Base-by-base conservation (phyloP, 352 stramenopile species). In the Phytophthora rubi region DNA sequence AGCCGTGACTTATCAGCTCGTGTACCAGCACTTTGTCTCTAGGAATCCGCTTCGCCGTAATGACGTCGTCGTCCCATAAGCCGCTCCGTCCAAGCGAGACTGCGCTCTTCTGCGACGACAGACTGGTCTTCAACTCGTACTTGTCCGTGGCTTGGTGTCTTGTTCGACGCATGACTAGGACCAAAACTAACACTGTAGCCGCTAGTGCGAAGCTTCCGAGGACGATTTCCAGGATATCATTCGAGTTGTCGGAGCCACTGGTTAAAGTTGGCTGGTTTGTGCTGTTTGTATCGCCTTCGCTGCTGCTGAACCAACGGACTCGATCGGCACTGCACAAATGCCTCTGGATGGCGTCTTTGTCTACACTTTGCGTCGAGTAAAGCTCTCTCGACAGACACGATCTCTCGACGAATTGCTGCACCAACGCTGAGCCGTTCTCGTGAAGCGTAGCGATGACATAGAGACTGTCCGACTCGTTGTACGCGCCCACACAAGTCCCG, bases 41-140 rank as follows among this genome's bases (percentile, higher is more conserved):
- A 35, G 70, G 70, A 42, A 83, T 75, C 21, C 76, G 62, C 16
- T 68, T 70, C 0, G 73, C 62, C 1, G 76, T 70, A 48, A 81
- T 79, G n/a, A 70, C 47, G 32, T 74, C 21, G 48, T 82, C 73
- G 26, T 64, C 70, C 71, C 75, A 82, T 2, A 75, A 32, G 12
- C 67, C 65, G 0, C 16, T 52, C 2, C 54, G 35, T 15, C 60
- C 54, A 5, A 15, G 21, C 13, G 42, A 57, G 0, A 56, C 37
- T 37, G 16, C 53, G 51, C 57, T 28, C 15, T 23, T 61, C 26
- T 51, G 42, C 1, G 60, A 58, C 16, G 51, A 45, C 6, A n/a
- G 26, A 30, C 8, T 68, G 1, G 42, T 23, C 16, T 62, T 58
- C 13, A 54, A 37, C 33, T 71, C n/a, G 21, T 53, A 37, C 15